A percentile compares a stretch with the other conserved stretches of the same genome.
Conservation (phyloP, 2,329 filamentous ascomycete species). For the Cladosporium sp. region DNA sequence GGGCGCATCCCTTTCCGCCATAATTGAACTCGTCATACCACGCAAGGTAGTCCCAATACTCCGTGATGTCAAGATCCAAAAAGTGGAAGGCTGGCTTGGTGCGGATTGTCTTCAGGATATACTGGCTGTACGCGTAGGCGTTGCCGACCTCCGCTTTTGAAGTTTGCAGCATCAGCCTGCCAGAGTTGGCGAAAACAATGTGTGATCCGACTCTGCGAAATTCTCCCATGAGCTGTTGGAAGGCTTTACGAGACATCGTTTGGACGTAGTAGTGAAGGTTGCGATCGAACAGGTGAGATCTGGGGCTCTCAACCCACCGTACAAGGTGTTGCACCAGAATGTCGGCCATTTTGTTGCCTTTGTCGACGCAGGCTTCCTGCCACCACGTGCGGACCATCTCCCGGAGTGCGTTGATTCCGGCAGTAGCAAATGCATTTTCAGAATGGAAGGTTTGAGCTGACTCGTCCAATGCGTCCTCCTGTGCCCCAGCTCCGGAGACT, state of each 20-base stretch:
- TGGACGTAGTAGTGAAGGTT: slow-evolving; percentile 96
- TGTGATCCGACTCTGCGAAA: slow-evolving; percentile 93
- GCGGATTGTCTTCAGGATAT: slow-evolving; percentile 96
- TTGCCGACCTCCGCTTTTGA: slow-evolving; percentile 96
- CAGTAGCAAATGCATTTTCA: slow-evolving; percentile 87
- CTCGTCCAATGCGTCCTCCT: slow-evolving; percentile 54
- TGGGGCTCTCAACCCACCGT: slow-evolving; percentile 90
- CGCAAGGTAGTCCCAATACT: slow-evolving; percentile 98
- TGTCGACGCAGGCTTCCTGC: slow-evolving; percentile 65
- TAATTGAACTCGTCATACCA: slow-evolving; percentile 99
- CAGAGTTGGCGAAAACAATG: slow-evolving; percentile 89
- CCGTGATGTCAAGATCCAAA: slow-evolving; percentile 91
- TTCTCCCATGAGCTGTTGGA: slow-evolving; percentile 94
- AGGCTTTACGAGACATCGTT: slow-evolving; percentile 96
- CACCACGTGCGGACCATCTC: slow-evolving; percentile 99
- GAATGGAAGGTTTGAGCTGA: slow-evolving; percentile 68
- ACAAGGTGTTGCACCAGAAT: slow-evolving; percentile 96
- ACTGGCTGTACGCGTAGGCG: slow-evolving; percentile 92
- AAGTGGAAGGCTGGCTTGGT: slow-evolving; percentile 94
- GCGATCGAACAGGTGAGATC: slow-evolving; percentile 90
- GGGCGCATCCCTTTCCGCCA: slow-evolving; percentile 82
- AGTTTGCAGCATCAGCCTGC: slow-evolving; percentile 84
- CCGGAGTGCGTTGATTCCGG: slow-evolving; percentile 80
- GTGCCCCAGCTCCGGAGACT: slow-evolving; percentile 67
- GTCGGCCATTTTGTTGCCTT: slow-evolving; percentile 90